These are phyloP conservation scores for Actinomortierella ambigua DNA, from an alignment of 371 early-diverging fungal species.

Conservation along the genomic window DNA sequence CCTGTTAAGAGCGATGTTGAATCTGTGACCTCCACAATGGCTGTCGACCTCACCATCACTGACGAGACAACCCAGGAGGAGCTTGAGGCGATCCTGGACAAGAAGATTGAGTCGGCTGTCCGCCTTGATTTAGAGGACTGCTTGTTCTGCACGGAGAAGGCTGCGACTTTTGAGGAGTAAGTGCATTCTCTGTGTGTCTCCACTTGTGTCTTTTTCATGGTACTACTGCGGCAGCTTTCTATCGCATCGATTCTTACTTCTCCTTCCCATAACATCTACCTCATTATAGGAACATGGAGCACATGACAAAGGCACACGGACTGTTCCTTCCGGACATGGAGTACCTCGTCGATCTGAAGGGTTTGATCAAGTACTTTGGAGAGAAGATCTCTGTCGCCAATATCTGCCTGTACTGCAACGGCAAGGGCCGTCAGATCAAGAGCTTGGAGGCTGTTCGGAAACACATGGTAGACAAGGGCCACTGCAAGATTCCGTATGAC, in stretches of 20 bases:
- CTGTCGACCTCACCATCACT: conserved; percentile 57
- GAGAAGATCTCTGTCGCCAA: conserved; percentile 94
- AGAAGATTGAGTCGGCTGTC: conserved; percentile 70
- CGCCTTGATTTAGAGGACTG: conserved; percentile 76
- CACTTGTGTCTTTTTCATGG: too few species aligned
- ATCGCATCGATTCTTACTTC: neutral
- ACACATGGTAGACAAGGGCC: conserved; percentile 97
- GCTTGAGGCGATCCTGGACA: conserved; percentile 67
- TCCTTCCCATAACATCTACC: neutral
- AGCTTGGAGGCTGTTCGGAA: conserved; percentile 90
- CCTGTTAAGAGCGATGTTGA: conserved; percentile 51
- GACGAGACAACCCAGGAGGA: conserved; percentile 59
- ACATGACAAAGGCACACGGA: conserved; percentile 90
- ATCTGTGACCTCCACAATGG: conserved; percentile 51
- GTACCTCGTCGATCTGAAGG: conserved; percentile 85
- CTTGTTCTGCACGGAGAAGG: conserved; percentile 78
- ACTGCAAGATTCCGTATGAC: conserved; percentile 93
- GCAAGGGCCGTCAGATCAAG: conserved; percentile 83
- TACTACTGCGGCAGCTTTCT: neutral
- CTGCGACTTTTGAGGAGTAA: conserved; percentile 68
- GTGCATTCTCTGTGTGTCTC: neutral
- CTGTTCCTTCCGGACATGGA: conserved; percentile 97
- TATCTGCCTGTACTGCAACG: conserved; percentile 94
- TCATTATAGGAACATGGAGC: conserved; percentile 72
- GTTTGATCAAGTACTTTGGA: conserved; percentile 88